These are phyloP conservation scores for Dendrothele bispora DNA, from an alignment of 768 basidiomycete species.

Conservation along the genomic window DNA sequence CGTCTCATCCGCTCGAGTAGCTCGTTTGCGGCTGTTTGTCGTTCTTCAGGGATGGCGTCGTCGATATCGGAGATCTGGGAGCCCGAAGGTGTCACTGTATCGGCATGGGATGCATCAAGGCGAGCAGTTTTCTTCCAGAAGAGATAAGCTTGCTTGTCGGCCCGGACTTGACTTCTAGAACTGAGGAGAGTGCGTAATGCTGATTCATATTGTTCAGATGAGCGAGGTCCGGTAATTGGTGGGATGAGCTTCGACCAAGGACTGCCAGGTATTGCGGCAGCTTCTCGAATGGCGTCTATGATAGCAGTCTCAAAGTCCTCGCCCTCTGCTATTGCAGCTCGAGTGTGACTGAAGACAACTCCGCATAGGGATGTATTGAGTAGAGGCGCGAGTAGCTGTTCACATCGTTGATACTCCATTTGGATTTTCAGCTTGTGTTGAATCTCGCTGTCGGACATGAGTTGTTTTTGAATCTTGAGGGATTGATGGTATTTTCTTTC, in stretches of 20 bases:
- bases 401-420: no score
- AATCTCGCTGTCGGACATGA: conserved; percentile 1
- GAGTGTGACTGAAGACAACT: conserved; percentile 1
- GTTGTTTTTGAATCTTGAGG: no score
- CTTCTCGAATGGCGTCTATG: conserved; percentile 27
- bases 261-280: conserved; percentile 19
- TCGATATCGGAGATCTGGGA: conserved; percentile 12
- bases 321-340: conserved; percentile 15
- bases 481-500: no score
- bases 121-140: conserved; percentile 35
- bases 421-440: not conserved
- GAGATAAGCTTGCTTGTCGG: conserved; percentile 27
- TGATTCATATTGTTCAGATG: conserved; percentile 32
- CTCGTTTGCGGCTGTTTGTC: conserved; percentile 19
- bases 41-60: not conserved
- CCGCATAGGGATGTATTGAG: not conserved
- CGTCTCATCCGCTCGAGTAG: conserved; percentile 14
- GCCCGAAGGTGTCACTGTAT: conserved; percentile 11
- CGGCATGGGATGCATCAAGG: conserved; percentile 7
- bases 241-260: conserved; percentile 28
- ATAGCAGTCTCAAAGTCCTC: conserved; percentile 24
- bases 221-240: conserved; percentile 20
- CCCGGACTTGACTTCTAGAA: conserved; percentile 26
- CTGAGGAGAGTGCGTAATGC: conserved; percentile 30
- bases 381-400: not conserved